Evolutionary conservation across 164 flowering plant genomes (phyloP).

Genomic region (Chimonanthus praecox): DNA sequence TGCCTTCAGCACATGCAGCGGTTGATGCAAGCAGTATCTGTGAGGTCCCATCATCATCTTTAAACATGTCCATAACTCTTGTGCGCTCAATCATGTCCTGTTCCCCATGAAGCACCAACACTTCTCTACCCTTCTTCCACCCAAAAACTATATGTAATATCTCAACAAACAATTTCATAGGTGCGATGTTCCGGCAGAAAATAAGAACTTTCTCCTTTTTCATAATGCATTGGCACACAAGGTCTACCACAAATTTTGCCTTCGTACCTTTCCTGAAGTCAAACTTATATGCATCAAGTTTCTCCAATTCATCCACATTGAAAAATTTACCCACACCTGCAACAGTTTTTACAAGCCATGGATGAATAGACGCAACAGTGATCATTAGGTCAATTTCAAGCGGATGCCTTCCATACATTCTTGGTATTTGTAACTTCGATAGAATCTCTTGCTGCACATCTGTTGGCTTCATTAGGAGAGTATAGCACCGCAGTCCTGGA

Average conservation of each 20-base stretch:
- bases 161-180: slow-evolving; percentile 56
- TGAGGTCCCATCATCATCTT: slow-evolving; percentile 53
- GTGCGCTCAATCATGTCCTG: slow-evolving; percentile 74
- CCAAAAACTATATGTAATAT: slow-evolving; percentile 54
- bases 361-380: slow-evolving; percentile 83
- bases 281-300: slow-evolving; percentile 38
- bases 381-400: slow-evolving; percentile 74
- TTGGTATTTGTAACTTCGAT: slow-evolving; percentile 34
- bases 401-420: slow-evolving; percentile 32
- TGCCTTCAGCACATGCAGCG: slow-evolving; percentile 86
- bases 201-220: slow-evolving; percentile 69
- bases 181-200: slow-evolving; percentile 84
- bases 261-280: slow-evolving; percentile 68
- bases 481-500: slow-evolving; percentile 80
- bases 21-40: slow-evolving; percentile 76
- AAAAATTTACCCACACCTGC: slow-evolving; percentile 45
- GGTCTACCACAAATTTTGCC: slow-evolving; percentile 70
- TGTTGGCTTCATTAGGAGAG: slow-evolving; percentile 73
- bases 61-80: slow-evolving; percentile 75
- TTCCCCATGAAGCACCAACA: slow-evolving; percentile 76
- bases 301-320: slow-evolving; percentile 31
- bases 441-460: slow-evolving; percentile 50
- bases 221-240: slow-evolving; percentile 49
- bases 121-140: slow-evolving; percentile 65
- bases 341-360: slow-evolving; percentile 65